Evolutionary conservation across 192 early-diverging fungal genomes (phyloP), one percentile per base, ranked within the genome.

Genomic region (Geosiphon pyriformis): DNA sequence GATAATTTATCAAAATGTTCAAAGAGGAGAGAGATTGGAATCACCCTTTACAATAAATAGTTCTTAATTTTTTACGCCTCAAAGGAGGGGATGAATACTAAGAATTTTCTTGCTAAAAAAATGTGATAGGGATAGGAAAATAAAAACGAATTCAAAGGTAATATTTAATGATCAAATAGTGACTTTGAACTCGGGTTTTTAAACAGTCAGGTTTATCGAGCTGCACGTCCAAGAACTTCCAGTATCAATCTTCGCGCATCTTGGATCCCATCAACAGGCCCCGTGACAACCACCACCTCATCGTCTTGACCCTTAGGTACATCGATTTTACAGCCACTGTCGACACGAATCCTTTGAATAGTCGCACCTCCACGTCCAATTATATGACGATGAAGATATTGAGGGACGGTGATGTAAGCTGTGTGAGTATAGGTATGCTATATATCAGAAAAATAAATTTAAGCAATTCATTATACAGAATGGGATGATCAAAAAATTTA

Each of bases 341-440:
- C 84, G 20, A 74, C 73, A 26, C 92, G 85, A 57, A 94, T 86
- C 20, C 83, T 73, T 30, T 74, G 78, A 65, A 94, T 90, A 25
- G 84, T 92, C 0, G 77, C 57, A 20, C 92, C 92, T 47, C 74
- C 78, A 68, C 83, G 80, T 54, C 92, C 92, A 65, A 94, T 92
- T 29, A 94, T 82, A 57, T 87, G 80, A 34, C 89, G 83, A 65
- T 85, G 82, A 33, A 71, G 53, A 25, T 69, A 67, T 32, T 83
- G 76, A 34, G 80, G 78, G 22, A 84, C 51, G 11, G 76, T 69
- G 32, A 82, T 26, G 18, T 75, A 76, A 0, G 77, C 82, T 27
- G 76, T 78, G 26, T 74, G 72, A 15, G 72, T 74, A 29, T 35
- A 60, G 11, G 37, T 47, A 20, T 32, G 10, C 72, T 74, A 34